A percentile compares a stretch with the other conserved stretches of the same genome.
These are phyloP conservation scores for Hibiscus mutabilis DNA, from an alignment of 345 rosid genomes.

Conservation along the genomic window DNA sequence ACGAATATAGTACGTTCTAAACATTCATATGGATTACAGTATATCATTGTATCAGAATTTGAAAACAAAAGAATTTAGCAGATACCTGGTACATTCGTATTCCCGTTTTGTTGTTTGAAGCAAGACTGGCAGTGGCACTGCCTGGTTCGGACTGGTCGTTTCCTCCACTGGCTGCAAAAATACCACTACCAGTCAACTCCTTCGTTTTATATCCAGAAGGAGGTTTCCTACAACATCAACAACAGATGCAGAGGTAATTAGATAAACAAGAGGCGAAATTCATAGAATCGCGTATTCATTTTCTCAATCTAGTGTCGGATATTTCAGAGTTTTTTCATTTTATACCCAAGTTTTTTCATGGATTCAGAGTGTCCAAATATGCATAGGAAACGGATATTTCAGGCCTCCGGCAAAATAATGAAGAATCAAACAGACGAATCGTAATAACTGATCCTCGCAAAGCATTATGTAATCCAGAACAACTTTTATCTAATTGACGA, in stretches of 20 bases:
- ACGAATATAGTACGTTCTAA: background rate
- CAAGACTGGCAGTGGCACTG: conserved; percentile 39
- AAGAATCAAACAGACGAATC: background rate
- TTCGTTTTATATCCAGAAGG: conserved; percentile 89
- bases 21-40: background rate
- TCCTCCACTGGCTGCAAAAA: conserved; percentile 57
- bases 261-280: background rate
- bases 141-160: conserved; percentile 43
- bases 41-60: no score
- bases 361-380: no score
- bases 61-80: background rate
- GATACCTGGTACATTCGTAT: conserved; percentile 80
- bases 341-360: no score
- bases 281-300: background rate
- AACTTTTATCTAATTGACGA: background rate
- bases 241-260: background rate
- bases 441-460: background rate
- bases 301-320: no score
- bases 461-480: background rate
- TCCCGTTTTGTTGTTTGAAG: conserved; percentile 44
- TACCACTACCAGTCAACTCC: conserved; percentile 94
- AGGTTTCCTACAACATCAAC: conserved; percentile 56
- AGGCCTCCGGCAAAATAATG: no score
- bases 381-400: no score
- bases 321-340: no score